These are phyloP conservation scores for Hymenochaete sp. DNA, from an alignment of 1,284 basidiomycete genomes.

Conservation along the genomic window DNA sequence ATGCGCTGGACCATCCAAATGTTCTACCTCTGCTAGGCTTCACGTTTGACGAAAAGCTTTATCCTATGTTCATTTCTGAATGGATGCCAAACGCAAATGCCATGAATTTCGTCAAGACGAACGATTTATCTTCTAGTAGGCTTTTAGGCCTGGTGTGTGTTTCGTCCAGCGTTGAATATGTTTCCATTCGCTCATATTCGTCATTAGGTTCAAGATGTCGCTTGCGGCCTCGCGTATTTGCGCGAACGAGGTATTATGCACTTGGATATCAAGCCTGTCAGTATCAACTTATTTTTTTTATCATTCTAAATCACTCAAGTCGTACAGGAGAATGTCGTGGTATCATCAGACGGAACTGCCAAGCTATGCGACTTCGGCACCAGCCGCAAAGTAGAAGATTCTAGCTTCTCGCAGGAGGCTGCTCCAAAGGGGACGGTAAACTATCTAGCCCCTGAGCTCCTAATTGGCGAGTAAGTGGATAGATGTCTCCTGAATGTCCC, in stretches of 20 bases:
- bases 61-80: slow-evolving; percentile 1
- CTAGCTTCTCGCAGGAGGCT: too few species aligned
- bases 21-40: slow-evolving; percentile 11
- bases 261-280: slow-evolving; percentile 13
- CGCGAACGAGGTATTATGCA: slow-evolving; percentile 7
- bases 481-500: too few species aligned
- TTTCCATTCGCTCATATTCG: not conserved
- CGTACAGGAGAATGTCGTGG: too few species aligned
- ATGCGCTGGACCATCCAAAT: slow-evolving; percentile 6
- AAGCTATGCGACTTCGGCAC: too few species aligned
- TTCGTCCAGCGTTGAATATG: too few species aligned
- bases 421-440: too few species aligned
- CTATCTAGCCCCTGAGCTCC: too few species aligned
- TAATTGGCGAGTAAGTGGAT: too few species aligned
- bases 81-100: slow-evolving; percentile 8
- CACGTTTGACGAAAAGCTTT: not conserved
- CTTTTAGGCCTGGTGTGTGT: slow-evolving; percentile 1
- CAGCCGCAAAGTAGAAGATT: too few species aligned
- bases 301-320: too few species aligned
- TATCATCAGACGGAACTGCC: too few species aligned
- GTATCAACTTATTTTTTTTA: not conserved
- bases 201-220: slow-evolving; percentile 9
- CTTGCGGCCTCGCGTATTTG: slow-evolving; percentile 7
- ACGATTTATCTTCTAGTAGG: not conserved
- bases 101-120: slow-evolving; percentile 2